Evolutionary conservation across 257 asterid species (phyloP).

Genomic region (Leptodermis oblonga): DNA sequence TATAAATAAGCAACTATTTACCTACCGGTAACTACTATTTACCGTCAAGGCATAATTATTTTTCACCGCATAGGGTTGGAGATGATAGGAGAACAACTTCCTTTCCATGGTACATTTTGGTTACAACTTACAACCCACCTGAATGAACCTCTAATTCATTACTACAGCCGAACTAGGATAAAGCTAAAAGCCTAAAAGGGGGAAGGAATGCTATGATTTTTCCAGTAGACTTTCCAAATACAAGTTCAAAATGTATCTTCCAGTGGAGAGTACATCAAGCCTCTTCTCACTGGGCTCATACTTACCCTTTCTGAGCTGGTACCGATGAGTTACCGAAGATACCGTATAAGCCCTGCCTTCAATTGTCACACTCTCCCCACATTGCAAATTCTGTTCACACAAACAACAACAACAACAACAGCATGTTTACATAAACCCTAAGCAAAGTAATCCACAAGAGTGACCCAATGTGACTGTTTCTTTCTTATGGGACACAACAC

Average conservation of each 20-base stretch:
- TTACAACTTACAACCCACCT: too few species aligned
- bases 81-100: too few species aligned
- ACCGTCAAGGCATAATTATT: too few species aligned
- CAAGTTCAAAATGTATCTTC: conserved; percentile 82
- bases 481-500: not conserved
- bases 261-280: conserved; percentile 84
- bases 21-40: too few species aligned
- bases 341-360: conserved; percentile 80
- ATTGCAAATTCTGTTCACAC: conserved; percentile 67
- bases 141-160: not conserved
- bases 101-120: too few species aligned
- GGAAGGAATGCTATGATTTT: conserved; percentile 55
- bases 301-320: conserved; percentile 91
- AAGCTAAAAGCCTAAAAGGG: not conserved
- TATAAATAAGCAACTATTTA: too few species aligned
- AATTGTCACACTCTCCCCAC: conserved; percentile 83
- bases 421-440: not conserved
- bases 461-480: not conserved
- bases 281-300: conserved; percentile 87
- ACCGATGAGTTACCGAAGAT: conserved; percentile 86
- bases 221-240: conserved; percentile 71
- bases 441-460: not conserved
- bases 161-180: not conserved
- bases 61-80: too few species aligned
- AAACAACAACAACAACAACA: not conserved